phyloP scores from a whole-genome alignment of 2,329 filamentous ascomycete genomes.

The Monilinia polystroma region DNA sequence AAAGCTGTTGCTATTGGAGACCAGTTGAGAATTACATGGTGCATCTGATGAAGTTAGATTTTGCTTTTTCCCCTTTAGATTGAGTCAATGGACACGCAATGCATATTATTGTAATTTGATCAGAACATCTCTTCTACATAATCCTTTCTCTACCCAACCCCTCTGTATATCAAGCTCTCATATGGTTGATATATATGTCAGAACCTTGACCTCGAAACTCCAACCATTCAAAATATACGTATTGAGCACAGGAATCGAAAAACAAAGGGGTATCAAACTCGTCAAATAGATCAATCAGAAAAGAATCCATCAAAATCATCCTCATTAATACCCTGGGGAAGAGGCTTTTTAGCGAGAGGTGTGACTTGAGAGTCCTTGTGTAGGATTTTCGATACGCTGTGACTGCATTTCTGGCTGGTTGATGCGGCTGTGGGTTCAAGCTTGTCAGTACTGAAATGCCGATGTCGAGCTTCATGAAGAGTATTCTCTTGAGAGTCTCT shows the following conservation, averaged over 20 bases:
- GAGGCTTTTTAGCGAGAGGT: background rate
- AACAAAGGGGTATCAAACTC: background rate
- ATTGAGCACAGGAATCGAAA: background rate
- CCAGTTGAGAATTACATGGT: background rate
- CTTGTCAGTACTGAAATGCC: background rate
- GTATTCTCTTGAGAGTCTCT: background rate
- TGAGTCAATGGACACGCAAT: background rate
- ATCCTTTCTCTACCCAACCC: too few species aligned
- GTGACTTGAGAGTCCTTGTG: background rate
- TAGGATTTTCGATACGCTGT: background rate
- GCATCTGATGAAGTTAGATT: background rate
- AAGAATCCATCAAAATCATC: conserved; percentile 11
- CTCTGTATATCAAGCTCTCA: background rate
- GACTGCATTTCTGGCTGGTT: background rate
- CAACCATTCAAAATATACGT: background rate
- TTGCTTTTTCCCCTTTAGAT: background rate
- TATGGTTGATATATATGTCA: background rate
- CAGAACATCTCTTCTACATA: background rate
- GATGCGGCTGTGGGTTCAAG: background rate
- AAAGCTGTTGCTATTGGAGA: background rate
- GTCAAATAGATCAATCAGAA: background rate
- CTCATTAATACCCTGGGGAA: background rate
- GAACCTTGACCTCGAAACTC: background rate
- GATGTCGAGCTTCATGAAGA: background rate
- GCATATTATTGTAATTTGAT: background rate